These are phyloP conservation scores for Obelidium mucronatum DNA, from an alignment of 192 early-diverging fungal species.

Conservation along the genomic window DNA sequence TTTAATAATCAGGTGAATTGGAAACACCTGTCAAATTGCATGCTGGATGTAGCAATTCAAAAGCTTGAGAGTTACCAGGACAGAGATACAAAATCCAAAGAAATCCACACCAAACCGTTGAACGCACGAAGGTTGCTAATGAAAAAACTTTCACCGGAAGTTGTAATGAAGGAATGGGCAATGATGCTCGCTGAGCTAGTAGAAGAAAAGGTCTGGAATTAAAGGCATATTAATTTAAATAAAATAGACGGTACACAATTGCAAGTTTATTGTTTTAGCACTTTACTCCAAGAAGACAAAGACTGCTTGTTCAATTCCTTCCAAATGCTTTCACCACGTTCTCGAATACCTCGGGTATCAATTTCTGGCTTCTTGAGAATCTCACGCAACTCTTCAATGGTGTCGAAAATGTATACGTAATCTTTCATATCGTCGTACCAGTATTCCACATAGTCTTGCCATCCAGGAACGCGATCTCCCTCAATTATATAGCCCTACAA, in stretches of 20 bases:
- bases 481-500: conserved; percentile 21
- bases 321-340: conserved; percentile 12
- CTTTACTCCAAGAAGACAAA: conserved; percentile 1
- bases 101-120: background rate
- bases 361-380: background rate
- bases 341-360: conserved; percentile 2
- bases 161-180: background rate
- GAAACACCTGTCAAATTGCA: background rate
- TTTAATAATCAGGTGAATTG: conserved; percentile 11
- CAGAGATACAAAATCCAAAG: background rate
- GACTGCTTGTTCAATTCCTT: conserved; percentile 16
- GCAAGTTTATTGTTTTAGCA: too few species aligned
- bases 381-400: conserved; percentile 2
- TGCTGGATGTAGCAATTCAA: conserved; percentile 1
- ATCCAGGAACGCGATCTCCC: conserved; percentile 14
- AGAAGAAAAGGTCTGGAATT: background rate
- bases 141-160: background rate
- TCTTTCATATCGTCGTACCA: conserved; percentile 19
- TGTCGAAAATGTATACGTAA: conserved; percentile 21
- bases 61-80: background rate
- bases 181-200: background rate
- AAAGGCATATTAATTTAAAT: too few species aligned
- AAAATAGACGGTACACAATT: too few species aligned
- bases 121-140: background rate
- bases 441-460: conserved; percentile 33